These are phyloP conservation scores for Trametes punicea DNA, from an alignment of 768 basidiomycete species.

Conservation along the genomic window DNA sequence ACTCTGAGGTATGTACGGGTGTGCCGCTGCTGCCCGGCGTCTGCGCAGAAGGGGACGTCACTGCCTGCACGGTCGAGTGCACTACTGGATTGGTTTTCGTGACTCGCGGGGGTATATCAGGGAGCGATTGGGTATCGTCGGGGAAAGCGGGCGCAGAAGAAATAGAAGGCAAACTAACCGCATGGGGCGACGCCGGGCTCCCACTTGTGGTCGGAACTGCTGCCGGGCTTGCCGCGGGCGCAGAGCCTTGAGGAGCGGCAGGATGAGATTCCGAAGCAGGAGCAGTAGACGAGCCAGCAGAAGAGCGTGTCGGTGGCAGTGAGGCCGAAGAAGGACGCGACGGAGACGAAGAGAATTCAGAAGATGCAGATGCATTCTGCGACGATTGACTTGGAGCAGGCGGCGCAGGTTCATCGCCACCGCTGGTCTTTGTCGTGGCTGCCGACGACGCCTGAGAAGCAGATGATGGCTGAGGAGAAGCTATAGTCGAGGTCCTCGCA, in stretches of 20 bases:
- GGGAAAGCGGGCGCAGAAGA: conserved; percentile 1
- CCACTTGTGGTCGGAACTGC: background rate
- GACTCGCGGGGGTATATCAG: conserved; percentile 7
- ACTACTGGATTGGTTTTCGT: conserved; percentile 7
- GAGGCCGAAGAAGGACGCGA: background rate
- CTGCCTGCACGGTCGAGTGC: conserved; percentile 4
- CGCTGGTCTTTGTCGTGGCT: background rate
- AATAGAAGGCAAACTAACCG: conserved; percentile 19
- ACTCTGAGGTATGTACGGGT: conserved; percentile 3
- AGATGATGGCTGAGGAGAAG: background rate
- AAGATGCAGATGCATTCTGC: background rate
- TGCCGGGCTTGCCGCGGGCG: background rate
- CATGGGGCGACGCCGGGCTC: conserved; percentile 1
- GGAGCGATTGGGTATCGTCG: conserved; percentile 7
- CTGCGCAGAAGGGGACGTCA: background rate
- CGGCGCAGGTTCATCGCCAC: conserved; percentile 3
- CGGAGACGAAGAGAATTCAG: conserved; percentile 1
- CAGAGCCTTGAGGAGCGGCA: background rate
- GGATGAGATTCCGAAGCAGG: background rate
- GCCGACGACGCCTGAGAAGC: conserved; percentile 13
- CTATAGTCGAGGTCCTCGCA: background rate
- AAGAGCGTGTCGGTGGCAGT: background rate
- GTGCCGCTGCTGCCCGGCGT: background rate
- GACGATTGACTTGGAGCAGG: background rate
- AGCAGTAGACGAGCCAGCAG: background rate